These are phyloP conservation scores for Heterobasidion parviporum DNA, from an alignment of 1,284 basidiomycete genomes.

Conservation along the genomic window DNA sequence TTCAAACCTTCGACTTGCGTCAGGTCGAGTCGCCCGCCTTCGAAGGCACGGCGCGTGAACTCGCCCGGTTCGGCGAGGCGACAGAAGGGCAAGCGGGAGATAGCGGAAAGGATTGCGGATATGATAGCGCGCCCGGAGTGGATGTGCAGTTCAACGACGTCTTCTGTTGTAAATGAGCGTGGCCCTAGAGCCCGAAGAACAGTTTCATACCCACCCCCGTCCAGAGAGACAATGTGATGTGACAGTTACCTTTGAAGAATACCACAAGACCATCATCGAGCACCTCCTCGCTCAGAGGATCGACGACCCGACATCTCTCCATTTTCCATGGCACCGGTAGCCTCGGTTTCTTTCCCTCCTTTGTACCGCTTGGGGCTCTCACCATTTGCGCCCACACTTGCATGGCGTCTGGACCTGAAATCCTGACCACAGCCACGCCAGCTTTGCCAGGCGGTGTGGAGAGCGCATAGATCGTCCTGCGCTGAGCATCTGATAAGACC, in stretches of 20 bases:
- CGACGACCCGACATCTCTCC: slow-evolving; percentile 60
- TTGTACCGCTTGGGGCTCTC: slow-evolving; percentile 8
- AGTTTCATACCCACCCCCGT: neutral
- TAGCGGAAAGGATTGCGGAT: slow-evolving; percentile 54
- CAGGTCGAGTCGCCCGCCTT: slow-evolving; percentile 72
- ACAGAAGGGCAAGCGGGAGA: slow-evolving; percentile 50
- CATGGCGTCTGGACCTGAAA: slow-evolving; percentile 69
- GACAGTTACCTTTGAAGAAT: slow-evolving; percentile 62
- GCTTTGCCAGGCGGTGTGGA: slow-evolving; percentile 79
- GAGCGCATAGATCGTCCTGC: slow-evolving; percentile 76
- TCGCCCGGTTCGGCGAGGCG: slow-evolving; percentile 81
- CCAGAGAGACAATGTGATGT: slow-evolving; percentile 1
- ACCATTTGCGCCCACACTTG: slow-evolving; percentile 56
- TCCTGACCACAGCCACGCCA: slow-evolving; percentile 73
- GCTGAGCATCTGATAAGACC: slow-evolving; percentile 49
- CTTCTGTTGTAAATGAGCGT: slow-evolving; percentile 75
- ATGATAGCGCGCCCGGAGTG: slow-evolving; percentile 84
- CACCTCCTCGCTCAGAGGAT: slow-evolving; percentile 51
- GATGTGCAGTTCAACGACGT: slow-evolving; percentile 79
- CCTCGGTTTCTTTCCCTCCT: slow-evolving; percentile 11
- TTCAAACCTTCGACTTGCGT: slow-evolving; percentile 81
- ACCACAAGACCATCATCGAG: slow-evolving; percentile 79
- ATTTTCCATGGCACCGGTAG: slow-evolving; percentile 53
- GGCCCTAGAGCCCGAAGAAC: slow-evolving; percentile 34
- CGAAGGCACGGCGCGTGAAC: slow-evolving; percentile 79